Evolutionary conservation across 176 grass and related monocot genomes (phyloP), one percentile per base, ranked within the genome.

Genomic region (Rhipidocladum racemiflorum): DNA sequence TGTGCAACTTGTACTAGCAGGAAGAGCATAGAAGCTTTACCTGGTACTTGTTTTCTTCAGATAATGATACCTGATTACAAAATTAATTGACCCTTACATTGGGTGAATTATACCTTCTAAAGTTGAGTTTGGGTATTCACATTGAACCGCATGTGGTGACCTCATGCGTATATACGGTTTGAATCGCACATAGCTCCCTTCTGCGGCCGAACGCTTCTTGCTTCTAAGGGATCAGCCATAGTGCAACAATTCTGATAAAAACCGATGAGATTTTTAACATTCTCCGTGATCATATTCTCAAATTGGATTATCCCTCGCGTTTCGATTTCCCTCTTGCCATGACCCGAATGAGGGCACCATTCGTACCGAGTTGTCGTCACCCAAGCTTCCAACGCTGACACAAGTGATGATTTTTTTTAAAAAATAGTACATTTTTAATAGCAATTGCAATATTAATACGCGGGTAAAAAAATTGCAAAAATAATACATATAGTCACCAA

Each of bases 11-110:
- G n/a, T n/a, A n/a, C n/a, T n/a, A n/a, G n/a, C n/a, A n/a, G n/a
- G n/a, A n/a, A n/a, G n/a, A n/a, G n/a, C n/a, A n/a, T n/a, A n/a
- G n/a, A n/a, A n/a, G n/a, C n/a, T n/a, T n/a, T n/a, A n/a, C 68
- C 68, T 28, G 18, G 56, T 72, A 54, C 67, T 63, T 72, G 17
- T 29, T 79, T 53, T 53, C 20, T 70, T 86, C 17, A 63, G 84
- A 64, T 43, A 28, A 27, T 29, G 46, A 72, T 16, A 18, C 57
- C 23, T 73, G 44, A 17, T 86, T 65, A 10, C 24, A 9, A 78
- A 70, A 78, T 49, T 38, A 38, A 21, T 65, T 64, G 29, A 3
- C 34, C 16, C 15, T 15, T 64, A 35, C 61, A 18, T 32, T 3
- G 14, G 16, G 5, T 63, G 29, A 34, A 64, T 34, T 64, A 18